Percentiles rank a stretch among this genome's conserved stretches.
Conservation (phyloP, 2,329 filamentous ascomycete genomes). For the Thyridium curvatum region DNA sequence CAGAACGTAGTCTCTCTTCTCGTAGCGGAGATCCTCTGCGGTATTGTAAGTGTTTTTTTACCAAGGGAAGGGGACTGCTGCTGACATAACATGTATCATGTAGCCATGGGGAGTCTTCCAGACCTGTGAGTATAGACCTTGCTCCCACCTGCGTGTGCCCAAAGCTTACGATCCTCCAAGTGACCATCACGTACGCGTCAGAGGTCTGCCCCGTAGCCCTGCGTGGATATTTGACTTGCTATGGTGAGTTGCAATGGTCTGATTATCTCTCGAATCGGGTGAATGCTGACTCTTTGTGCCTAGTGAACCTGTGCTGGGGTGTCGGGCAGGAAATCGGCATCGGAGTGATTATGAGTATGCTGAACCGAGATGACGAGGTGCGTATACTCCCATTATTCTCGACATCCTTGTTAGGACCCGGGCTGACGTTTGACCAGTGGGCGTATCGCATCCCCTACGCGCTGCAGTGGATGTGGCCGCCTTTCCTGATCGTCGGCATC, state of each 20-base stretch:
- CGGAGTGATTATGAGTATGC: slow-evolving; percentile 65
- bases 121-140: slow-evolving; percentile 15
- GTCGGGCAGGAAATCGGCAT: slow-evolving; percentile 69
- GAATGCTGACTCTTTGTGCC: slow-evolving; percentile 35
- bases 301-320: slow-evolving; percentile 73
- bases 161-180: neutral
- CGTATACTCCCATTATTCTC: slow-evolving; percentile 33
- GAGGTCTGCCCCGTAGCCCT: slow-evolving; percentile 69
- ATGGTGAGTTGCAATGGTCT: slow-evolving; percentile 13
- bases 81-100: slow-evolving; percentile 6
- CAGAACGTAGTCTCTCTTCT: slow-evolving; percentile 52
- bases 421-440: slow-evolving; percentile 30
- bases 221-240: slow-evolving; percentile 61
- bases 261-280: neutral
- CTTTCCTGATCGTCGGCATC: slow-evolving; percentile 60
- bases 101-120: slow-evolving; percentile 36
- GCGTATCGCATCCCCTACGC: slow-evolving; percentile 63
- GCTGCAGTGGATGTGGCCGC: slow-evolving; percentile 73
- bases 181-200: slow-evolving; percentile 60
- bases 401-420: neutral
- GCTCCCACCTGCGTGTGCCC: neutral
- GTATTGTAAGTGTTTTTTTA: slow-evolving; percentile 32
- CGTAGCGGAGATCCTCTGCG: slow-evolving; percentile 56
- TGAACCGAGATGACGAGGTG: slow-evolving; percentile 58
- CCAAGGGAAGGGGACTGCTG: neutral